Evolutionary conservation across 2,329 filamentous ascomycete genomes (phyloP).

Genomic region (Colletotrichum agaves): DNA sequence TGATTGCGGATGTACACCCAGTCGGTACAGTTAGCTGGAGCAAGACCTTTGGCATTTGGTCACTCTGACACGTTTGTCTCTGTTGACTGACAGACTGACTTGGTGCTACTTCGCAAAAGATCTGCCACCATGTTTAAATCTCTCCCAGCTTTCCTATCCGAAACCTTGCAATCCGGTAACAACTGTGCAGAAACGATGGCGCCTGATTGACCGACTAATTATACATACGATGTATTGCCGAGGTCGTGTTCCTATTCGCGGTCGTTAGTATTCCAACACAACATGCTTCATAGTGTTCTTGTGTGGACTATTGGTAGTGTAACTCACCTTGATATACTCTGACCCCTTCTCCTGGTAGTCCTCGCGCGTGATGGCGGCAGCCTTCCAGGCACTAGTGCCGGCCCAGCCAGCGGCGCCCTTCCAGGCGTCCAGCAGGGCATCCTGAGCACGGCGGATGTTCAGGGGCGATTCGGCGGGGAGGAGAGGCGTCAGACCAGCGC

Average conservation of each 20-base stretch:
- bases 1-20: too few species aligned
- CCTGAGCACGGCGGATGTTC: conserved; percentile 76
- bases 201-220: conserved; percentile 35
- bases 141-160: background rate
- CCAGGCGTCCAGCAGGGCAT: conserved; percentile 91
- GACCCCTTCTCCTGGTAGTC: conserved; percentile 93
- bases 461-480: conserved; percentile 76
- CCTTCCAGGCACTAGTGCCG: conserved; percentile 66
- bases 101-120: too few species aligned
- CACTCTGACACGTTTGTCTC: background rate
- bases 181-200: background rate
- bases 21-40: background rate
- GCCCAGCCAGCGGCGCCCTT: conserved; percentile 91
- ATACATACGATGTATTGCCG: conserved; percentile 68
- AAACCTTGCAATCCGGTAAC: too few species aligned
- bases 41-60: background rate
- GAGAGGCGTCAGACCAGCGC: conserved; percentile 76
- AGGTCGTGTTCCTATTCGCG: conserved; percentile 69
- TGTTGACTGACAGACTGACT: too few species aligned
- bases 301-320: background rate
- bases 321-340: conserved; percentile 87
- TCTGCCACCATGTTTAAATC: too few species aligned
- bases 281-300: background rate
- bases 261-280: background rate
- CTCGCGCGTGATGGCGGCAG: conserved; percentile 76